Base-by-base conservation (phyloP, 2,329 filamentous ascomycete genomes). In the Fusarium incarnatum region DNA sequence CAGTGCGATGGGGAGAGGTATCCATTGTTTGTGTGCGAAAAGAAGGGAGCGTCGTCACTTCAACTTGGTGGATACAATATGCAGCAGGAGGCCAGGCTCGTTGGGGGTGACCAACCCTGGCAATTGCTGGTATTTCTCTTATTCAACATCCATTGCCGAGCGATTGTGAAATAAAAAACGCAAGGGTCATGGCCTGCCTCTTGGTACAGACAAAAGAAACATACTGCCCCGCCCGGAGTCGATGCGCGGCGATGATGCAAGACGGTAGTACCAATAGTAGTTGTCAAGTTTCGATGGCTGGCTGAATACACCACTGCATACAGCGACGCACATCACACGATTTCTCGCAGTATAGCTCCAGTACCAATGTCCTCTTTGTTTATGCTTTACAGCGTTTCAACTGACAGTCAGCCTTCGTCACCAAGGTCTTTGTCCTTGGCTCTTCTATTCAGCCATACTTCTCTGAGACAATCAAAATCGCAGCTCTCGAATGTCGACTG, bases 161-260 rank as follows among this genome's bases (percentile, higher is more conserved):
- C 48, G 20, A 40, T 40, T n/a, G 20, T 20, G 30, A 40, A 34
- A 27, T 23, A 20, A 45, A 52, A 56, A 56, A 40, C 47, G 50
- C 67, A 70, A 58, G 67, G 67, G 56, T 68, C 42, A 40, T 56
- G 34, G 30, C 54, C 42, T 60, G 58, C 37, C 52, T 54, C 48
- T 40, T 48, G 50, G 40, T 23, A 30, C 46, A 46, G 37, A 32
- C 54, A 54, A 34, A 67, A 70, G 41, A 56, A 49, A 28, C 40
- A 60, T 44, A 60, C 34, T 60, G 42, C 68, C 68, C 68, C 64
- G 56, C 68, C 41, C 68, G 41, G 30, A 49, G 48, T 53, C 32
- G 41, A 57, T 56, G 52, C 56, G 52, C 53, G 55, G 34, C 37
- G 40, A 61, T 69, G 64, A 64, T 71, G 68, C 55, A 71, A 64